Evolutionary conservation across 108 stramenopile genomes (phyloP).

Genomic region (Asterionellopsis glacialis): DNA sequence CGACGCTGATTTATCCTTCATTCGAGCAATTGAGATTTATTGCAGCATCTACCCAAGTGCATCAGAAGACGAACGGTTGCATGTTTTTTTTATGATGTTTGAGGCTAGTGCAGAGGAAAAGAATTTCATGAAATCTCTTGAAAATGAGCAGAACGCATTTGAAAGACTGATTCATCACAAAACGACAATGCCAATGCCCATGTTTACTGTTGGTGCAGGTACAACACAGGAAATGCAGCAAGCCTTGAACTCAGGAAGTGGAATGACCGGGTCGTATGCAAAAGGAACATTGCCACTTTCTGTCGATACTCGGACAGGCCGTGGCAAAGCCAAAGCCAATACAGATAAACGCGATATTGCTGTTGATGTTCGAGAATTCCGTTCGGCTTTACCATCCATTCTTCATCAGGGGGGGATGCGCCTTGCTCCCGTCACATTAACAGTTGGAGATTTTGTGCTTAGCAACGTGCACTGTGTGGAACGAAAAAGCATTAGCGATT

Average conservation of each 20-base stretch:
- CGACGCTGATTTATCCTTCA: slow-evolving; percentile 83
- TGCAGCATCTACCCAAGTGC: slow-evolving; percentile 28
- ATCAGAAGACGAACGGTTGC: slow-evolving; percentile 36
- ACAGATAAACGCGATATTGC: slow-evolving; percentile 73
- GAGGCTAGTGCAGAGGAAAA: slow-evolving; percentile 94
- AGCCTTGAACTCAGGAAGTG: slow-evolving; percentile 18
- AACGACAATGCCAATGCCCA: slow-evolving; percentile 80
- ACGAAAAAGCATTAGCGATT: slow-evolving; percentile 92
- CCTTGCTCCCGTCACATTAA: slow-evolving; percentile 86
- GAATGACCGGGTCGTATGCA: slow-evolving; percentile 59
- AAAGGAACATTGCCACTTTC: slow-evolving; percentile 68
- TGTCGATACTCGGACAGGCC: slow-evolving; percentile 69
- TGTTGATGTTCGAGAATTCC: slow-evolving; percentile 97
- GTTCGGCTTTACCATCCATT: slow-evolving; percentile 92
- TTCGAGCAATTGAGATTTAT: slow-evolving; percentile 87
- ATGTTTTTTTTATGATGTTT: slow-evolving; percentile 89
- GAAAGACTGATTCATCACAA: slow-evolving; percentile 91
- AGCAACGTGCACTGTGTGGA: slow-evolving; percentile 96
- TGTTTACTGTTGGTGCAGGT: slow-evolving; percentile 39
- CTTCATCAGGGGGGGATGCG: slow-evolving; percentile 91
- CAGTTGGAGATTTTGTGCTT: slow-evolving; percentile 95
- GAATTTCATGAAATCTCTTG: slow-evolving; percentile 81
- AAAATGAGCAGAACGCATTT: slow-evolving; percentile 90
- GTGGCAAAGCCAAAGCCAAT: slow-evolving; percentile 39
- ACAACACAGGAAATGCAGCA: slow-evolving; percentile 87